Evolutionary conservation across 805 yeast species (phyloP).

Genomic region (Yamadazyma tumulicola): DNA sequence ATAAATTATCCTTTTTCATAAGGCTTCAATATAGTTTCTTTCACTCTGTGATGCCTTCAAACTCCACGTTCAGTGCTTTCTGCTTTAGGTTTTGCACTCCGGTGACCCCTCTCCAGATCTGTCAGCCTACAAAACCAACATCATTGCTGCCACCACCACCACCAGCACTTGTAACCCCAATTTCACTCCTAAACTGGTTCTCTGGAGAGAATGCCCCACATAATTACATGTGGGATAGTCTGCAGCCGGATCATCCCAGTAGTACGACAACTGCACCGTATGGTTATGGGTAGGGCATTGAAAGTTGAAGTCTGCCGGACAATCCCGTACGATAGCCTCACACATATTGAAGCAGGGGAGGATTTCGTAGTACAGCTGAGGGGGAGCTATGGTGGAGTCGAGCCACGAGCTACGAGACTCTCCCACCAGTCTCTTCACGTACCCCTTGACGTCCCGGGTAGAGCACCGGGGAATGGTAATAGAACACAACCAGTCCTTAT

Average conservation of each 20-base stretch:
- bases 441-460: slow-evolving; percentile 43
- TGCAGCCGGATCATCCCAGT: slow-evolving; percentile 33
- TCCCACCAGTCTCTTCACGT: slow-evolving; percentile 42
- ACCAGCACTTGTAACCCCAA: no score
- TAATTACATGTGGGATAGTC: slow-evolving; percentile 35
- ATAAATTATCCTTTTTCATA: no score
- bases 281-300: slow-evolving; percentile 56
- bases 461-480: slow-evolving; percentile 86
- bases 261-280: slow-evolving; percentile 39
- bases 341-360: slow-evolving; percentile 86
- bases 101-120: no score
- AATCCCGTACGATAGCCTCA: slow-evolving; percentile 70
- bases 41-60: no score
- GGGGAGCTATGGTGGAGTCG: slow-evolving; percentile 46
- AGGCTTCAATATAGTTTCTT: no score
- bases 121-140: slow-evolving; percentile 2
- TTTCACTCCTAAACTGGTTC: slow-evolving; percentile 4
- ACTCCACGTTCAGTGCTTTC: no score
- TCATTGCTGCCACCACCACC: neutral
- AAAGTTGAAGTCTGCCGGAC: slow-evolving; percentile 77
- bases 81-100: no score
- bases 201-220: slow-evolving; percentile 21
- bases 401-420: slow-evolving; percentile 61
- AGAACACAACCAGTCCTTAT: slow-evolving; percentile 86
- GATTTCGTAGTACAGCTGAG: slow-evolving; percentile 69